A percentile compares a stretch with the other conserved stretches of the same genome.
Conservation (phyloP, 805 yeast genomes). For the Wickerhamomyces strasburgensis region DNA sequence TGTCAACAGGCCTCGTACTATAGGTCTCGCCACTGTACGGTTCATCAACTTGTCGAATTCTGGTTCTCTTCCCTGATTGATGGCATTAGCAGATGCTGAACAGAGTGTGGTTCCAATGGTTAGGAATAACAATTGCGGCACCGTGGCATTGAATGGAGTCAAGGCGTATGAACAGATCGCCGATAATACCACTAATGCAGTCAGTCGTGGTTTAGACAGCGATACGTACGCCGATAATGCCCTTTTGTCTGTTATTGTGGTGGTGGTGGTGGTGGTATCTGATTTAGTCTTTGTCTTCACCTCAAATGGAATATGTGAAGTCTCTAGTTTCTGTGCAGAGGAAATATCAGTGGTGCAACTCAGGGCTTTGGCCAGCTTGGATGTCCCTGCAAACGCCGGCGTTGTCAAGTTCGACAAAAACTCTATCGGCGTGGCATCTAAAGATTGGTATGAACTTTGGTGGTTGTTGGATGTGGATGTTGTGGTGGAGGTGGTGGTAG, state of each 20-base stretch:
- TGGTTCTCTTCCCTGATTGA: constrained; percentile 96
- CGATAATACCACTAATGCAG: constrained; percentile 82
- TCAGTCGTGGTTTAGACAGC: constrained; percentile 85
- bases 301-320: constrained; percentile 47
- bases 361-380: constrained; percentile 24
- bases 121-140: constrained; percentile 63
- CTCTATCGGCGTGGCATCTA: constrained; percentile 34
- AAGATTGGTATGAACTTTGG: background rate
- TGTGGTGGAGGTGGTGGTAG: constrained; percentile 1
- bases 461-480: too few relatives aligned
- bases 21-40: constrained; percentile 84
- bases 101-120: constrained; percentile 83
- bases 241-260: constrained; percentile 14
- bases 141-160: constrained; percentile 76
- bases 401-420: constrained; percentile 30
- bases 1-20: constrained; percentile 75
- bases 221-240: constrained; percentile 60
- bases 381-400: constrained; percentile 8
- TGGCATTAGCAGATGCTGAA: constrained; percentile 94
- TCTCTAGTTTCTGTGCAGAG: constrained; percentile 8
- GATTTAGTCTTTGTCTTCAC: constrained; percentile 42
- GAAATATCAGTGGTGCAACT: constrained; percentile 13
- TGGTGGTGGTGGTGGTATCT: constrained; percentile 12
- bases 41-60: constrained; percentile 82
- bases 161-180: constrained; percentile 92